A percentile compares a stretch with the other conserved stretches of the same genome.
phyloP scores from a whole-genome alignment of 768 basidiomycete species.

The Clitopilus hobsonii region DNA sequence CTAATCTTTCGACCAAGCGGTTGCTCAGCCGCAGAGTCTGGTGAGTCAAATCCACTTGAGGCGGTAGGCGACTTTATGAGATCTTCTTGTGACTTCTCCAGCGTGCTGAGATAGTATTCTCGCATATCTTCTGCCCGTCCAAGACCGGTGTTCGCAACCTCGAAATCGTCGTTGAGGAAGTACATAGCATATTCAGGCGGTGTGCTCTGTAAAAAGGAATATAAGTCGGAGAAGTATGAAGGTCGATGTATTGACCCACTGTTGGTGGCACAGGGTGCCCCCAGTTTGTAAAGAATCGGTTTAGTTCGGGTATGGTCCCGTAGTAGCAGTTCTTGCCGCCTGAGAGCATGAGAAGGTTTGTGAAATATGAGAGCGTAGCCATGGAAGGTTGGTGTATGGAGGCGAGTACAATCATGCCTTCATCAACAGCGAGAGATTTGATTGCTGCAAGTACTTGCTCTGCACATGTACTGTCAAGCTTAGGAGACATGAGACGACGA shows the following conservation, averaged over 20 bases:
- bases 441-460: conserved; percentile 40
- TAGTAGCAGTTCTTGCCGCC: conserved; percentile 41
- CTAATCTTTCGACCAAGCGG: background rate
- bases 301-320: conserved; percentile 37
- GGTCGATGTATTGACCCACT: conserved; percentile 12
- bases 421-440: conserved; percentile 35
- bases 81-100: background rate
- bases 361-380: conserved; percentile 57
- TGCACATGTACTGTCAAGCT: conserved; percentile 46
- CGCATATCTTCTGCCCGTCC: conserved; percentile 24
- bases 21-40: background rate
- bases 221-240: background rate
- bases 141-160: conserved; percentile 12
- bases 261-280: conserved; percentile 30
- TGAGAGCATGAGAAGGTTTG: conserved; percentile 51
- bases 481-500: background rate
- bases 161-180: conserved; percentile 47
- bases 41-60: background rate
- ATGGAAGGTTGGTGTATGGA: conserved; percentile 68
- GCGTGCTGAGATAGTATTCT: conserved; percentile 28
- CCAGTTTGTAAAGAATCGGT: conserved; percentile 34
- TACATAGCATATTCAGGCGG: conserved; percentile 61
- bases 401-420: conserved; percentile 53
- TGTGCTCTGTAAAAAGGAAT: conserved; percentile 33
- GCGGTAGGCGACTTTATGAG: background rate